Conservation (phyloP, 139 green algal species). For the Chlamydomonas sphaeroides region DNA sequence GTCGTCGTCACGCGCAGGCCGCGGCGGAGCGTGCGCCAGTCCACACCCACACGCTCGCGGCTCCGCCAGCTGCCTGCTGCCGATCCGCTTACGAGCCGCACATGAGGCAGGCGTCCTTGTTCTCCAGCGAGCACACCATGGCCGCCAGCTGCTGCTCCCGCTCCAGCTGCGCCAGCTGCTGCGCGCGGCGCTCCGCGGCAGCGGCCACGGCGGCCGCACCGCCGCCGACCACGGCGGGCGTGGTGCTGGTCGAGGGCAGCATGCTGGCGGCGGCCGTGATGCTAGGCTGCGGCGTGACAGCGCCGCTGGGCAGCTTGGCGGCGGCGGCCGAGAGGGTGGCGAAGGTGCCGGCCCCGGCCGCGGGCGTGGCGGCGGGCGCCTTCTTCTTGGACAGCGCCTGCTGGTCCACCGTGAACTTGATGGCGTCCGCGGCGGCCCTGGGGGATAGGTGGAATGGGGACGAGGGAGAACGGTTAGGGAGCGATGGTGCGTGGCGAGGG, state of each 20-base stretch:
- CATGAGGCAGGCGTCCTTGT: conserved; percentile 97
- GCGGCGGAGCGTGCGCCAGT: too few relatives aligned
- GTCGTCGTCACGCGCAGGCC: too few relatives aligned
- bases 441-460: too few relatives aligned
- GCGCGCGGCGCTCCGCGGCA: conserved; percentile 8
- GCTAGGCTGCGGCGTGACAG: conserved; percentile 2
- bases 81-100: conserved; percentile 83
- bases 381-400: conserved; percentile 60
- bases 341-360: too few relatives aligned
- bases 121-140: conserved; percentile 95
- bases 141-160: conserved; percentile 80
- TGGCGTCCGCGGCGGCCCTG: conserved; percentile 93
- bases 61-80: too few relatives aligned
- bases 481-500: too few relatives aligned
- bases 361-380: not conserved
- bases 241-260: conserved; percentile 25
- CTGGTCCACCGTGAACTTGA: conserved; percentile 99
- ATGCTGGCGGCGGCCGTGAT: conserved; percentile 18
- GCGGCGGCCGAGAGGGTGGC: conserved; percentile 15
- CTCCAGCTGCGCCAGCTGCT: conserved; percentile 49
- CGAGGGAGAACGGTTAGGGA: too few relatives aligned
- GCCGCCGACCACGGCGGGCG: not conserved
- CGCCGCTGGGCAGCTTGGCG: not conserved
- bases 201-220: conserved; percentile 12
- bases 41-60: too few relatives aligned